Conservation (phyloP, 805 yeast species). For the Kodamaea kakaduensis region DNA sequence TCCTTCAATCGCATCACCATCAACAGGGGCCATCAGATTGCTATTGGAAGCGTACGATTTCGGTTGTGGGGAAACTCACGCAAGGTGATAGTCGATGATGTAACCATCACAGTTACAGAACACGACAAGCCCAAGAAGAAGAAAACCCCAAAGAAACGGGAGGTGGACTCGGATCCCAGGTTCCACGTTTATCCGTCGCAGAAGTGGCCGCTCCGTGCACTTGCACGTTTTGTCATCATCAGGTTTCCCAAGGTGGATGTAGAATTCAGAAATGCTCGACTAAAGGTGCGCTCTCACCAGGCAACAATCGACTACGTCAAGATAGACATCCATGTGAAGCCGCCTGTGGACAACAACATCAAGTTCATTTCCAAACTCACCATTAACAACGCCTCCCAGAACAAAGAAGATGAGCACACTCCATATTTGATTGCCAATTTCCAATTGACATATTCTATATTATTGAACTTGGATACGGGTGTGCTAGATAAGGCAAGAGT, state of each 20-base stretch:
- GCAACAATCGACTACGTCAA: conserved; percentile 18
- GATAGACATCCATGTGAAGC: conserved; percentile 19
- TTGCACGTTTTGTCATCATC: conserved; percentile 15
- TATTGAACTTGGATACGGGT: conserved; percentile 17
- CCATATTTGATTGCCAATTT: conserved; percentile 5
- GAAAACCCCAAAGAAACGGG: not conserved
- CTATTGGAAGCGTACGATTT: conserved; percentile 24
- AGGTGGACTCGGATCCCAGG: not conserved
- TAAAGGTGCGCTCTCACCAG: conserved; percentile 5
- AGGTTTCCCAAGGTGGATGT: conserved; percentile 21
- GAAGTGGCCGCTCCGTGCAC: conserved; percentile 4
- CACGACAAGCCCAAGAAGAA: conserved; percentile 1
- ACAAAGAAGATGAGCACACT: conserved; percentile 9
- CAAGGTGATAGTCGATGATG: conserved; percentile 27
- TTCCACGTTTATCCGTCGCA: conserved; percentile 17
- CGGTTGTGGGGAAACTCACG: conserved; percentile 38
- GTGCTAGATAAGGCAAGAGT: conserved; percentile 16
- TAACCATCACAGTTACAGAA: conserved; percentile 12
- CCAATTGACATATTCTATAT: conserved; percentile 14
- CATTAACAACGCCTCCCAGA: conserved; percentile 12
- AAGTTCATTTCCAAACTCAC: conserved; percentile 16
- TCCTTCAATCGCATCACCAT: conserved; percentile 30
- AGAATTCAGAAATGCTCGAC: conserved; percentile 17
- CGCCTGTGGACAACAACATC: conserved; percentile 14
- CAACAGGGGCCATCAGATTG: conserved; percentile 13